Evolutionary conservation across 2,329 filamentous ascomycete genomes (phyloP).

Genomic region (Colletotrichum musae): DNA sequence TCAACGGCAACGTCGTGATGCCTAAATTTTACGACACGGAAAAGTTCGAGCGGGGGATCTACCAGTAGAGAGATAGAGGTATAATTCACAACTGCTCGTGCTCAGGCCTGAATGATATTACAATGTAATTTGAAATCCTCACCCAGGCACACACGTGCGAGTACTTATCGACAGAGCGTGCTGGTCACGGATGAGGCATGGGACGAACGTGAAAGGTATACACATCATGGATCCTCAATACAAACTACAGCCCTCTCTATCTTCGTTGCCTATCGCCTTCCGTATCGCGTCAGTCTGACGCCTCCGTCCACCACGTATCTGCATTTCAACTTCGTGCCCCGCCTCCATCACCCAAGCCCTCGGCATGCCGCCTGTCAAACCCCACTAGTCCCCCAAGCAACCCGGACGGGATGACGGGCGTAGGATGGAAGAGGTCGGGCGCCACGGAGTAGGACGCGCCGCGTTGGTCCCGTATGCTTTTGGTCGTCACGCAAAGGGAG

Average conservation of each 20-base stretch:
- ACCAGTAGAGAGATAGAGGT: constrained; percentile 48
- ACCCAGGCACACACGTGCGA: no score
- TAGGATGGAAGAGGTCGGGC: constrained; percentile 7
- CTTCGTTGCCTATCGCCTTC: constrained; percentile 35
- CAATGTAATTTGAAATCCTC: no score
- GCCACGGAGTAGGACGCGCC: constrained; percentile 6
- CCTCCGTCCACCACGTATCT: constrained; percentile 15
- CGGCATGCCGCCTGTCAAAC: constrained; percentile 20
- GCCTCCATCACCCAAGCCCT: constrained; percentile 31
- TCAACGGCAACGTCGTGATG: constrained; percentile 88
- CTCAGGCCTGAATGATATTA: no score
- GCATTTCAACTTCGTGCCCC: constrained; percentile 13
- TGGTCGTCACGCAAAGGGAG: constrained; percentile 43
- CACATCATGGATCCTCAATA: constrained; percentile 40
- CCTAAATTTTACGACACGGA: constrained; percentile 87
- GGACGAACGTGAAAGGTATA: constrained; percentile 21
- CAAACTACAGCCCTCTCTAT: constrained; percentile 36
- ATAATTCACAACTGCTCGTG: no score
- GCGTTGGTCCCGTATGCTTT: constrained; percentile 30
- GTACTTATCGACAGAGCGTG: not conserved
- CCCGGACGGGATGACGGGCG: constrained; percentile 23
- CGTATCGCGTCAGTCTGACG: constrained; percentile 22
- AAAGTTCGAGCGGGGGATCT: constrained; percentile 81
- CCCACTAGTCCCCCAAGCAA: constrained; percentile 16
- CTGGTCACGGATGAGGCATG: not conserved